Evolutionary conservation across 2,329 filamentous ascomycete genomes (phyloP), one percentile per base, ranked within the genome.

Genomic region (Colletotrichum gloeosporioides): DNA sequence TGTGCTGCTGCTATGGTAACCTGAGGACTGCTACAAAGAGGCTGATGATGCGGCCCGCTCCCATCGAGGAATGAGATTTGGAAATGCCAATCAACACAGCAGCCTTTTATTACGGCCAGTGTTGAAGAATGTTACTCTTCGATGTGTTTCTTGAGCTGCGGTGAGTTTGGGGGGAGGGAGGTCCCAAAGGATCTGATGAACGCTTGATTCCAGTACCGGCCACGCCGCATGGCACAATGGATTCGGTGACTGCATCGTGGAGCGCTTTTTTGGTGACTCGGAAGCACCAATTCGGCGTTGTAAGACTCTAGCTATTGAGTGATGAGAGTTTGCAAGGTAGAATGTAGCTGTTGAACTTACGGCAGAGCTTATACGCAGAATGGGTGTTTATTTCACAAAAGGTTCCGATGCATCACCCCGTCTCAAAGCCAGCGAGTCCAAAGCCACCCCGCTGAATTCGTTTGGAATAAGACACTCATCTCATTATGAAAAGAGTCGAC

Each of bases 51-150:
- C 34, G 0, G 34, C 34, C 34, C 34, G 15, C 34, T 36, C 34
- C 15, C 34, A 36, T 4, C 22, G 22, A 22, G 22, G 22, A 22
- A 22, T 22, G 22, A 44, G 39, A 9, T 44, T 44, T 44, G 18
- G 39, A 44, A 44, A 44, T 44, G 8, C 39, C 18, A 44, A 44
- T 10, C 18, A 44, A 22, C 25, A 55, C 12, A 22, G 0, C 1
- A 25, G 18, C n/a, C 49, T 13, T 55, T 4, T 22, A 4, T 7
- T 55, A 9, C 2, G 2, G 2, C 49, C n/a, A 25, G 13, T 25
- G 8, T 25, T 55, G 25, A 0, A 4, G 49, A 55, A 25, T 0
- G 0, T 22, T 1, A 8, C 15, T 25, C 0, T 8, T 13, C 25
- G 13, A 55, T 13, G 7, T 55, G 13, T n/a, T 55, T 55, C 8